These are phyloP conservation scores for Hypholoma fasciculare DNA, from an alignment of 768 basidiomycete genomes.

Conservation along the genomic window DNA sequence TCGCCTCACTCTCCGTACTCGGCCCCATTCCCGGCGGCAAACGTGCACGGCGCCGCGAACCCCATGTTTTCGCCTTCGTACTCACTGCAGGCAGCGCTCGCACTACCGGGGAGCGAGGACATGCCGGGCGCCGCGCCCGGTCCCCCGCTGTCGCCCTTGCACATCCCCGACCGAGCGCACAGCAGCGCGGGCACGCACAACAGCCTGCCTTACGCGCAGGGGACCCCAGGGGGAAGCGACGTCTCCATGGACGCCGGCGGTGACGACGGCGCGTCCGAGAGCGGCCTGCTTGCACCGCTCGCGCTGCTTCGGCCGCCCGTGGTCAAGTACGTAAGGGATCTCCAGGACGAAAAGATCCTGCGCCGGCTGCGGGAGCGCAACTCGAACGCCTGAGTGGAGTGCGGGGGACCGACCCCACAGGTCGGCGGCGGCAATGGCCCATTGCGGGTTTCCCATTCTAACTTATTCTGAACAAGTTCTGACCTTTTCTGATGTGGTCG, in stretches of 20 bases:
- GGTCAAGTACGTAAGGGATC: slow-evolving; percentile 5
- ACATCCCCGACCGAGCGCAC: slow-evolving; percentile 8
- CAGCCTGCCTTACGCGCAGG: neutral
- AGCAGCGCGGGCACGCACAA: neutral
- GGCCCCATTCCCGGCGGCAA: slow-evolving; percentile 1
- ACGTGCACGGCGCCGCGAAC: slow-evolving; percentile 1
- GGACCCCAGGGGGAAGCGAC: neutral
- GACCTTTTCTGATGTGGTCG: no score
- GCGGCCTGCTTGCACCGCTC: neutral
- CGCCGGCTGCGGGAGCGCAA: slow-evolving; percentile 5
- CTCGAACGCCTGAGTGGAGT: neutral
- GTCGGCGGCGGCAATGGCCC: no score
- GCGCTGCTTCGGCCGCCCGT: slow-evolving; percentile 1
- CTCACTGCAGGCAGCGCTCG: slow-evolving; percentile 3
- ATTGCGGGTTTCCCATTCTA: no score
- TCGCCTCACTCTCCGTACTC: neutral
- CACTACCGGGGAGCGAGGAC: neutral
- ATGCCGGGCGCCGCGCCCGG: neutral
- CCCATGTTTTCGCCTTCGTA: slow-evolving; percentile 4
- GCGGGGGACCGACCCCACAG: neutral
- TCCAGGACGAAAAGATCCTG: slow-evolving; percentile 8
- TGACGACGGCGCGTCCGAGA: neutral
- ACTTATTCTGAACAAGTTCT: no score
- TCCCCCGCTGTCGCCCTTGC: slow-evolving; percentile 6
- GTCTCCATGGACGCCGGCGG: slow-evolving; percentile 1